phyloP scores from a whole-genome alignment of 1,284 basidiomycete genomes.

The Ganoderma leucocontextum region DNA sequence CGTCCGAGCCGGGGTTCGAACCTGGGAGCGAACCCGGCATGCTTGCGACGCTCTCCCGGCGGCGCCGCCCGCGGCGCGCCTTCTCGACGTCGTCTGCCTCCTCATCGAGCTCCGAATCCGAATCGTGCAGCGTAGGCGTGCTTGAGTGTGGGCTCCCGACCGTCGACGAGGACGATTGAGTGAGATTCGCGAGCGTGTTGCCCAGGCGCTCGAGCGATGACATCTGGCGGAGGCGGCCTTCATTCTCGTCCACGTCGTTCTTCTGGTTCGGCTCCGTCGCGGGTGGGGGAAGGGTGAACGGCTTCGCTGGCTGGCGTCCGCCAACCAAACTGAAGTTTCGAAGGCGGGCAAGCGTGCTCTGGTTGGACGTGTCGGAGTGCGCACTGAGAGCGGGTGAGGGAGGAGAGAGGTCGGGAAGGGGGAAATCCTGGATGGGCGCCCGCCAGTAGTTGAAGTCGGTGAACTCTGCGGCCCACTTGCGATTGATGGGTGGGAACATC shows the following conservation, averaged over 20 bases:
- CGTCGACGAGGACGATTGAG: constrained; percentile 48
- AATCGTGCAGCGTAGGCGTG: constrained; percentile 60
- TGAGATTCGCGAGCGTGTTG: constrained; percentile 59
- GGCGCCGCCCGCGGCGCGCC: constrained; percentile 49
- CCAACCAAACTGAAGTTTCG: constrained; percentile 83
- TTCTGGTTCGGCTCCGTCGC: constrained; percentile 37
- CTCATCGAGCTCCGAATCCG: constrained; percentile 62
- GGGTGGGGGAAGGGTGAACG: constrained; percentile 41
- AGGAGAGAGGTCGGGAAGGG: constrained; percentile 89
- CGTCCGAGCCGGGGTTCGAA: constrained; percentile 44
- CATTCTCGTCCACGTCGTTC: constrained; percentile 27
- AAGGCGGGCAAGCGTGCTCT: constrained; percentile 77
- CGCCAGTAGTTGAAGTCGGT: constrained; percentile 99
- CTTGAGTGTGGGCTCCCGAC: constrained; percentile 58
- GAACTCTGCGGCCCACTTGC: constrained; percentile 88
- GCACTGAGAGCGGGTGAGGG: constrained; percentile 94
- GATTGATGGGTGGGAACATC: constrained; percentile 97
- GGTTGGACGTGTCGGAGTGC: constrained; percentile 83
- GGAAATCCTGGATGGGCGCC: constrained; percentile 77
- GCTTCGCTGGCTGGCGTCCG: constrained; percentile 51
- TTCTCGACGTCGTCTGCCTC: constrained; percentile 47
- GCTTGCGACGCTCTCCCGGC: constrained; percentile 71
- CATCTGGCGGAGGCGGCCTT: constrained; percentile 65
- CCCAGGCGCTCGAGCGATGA: constrained; percentile 76
- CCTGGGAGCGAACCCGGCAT: constrained; percentile 82